Conservation (phyloP, 768 basidiomycete genomes). For the Vararia minispora region DNA sequence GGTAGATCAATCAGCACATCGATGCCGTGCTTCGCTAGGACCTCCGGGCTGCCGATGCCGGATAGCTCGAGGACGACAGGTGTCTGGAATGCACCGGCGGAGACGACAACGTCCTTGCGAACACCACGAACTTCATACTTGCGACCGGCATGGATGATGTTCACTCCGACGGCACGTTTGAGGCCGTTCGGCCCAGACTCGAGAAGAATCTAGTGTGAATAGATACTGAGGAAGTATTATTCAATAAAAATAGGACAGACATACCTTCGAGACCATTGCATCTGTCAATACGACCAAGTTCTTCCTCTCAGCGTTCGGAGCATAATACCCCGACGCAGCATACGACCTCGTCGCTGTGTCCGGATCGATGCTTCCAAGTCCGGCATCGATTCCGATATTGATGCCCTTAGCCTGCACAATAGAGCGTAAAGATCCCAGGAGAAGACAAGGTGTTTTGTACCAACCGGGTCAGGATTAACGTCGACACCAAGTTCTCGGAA, state of each 20-base stretch:
- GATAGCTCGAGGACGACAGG: slow-evolving; percentile 1
- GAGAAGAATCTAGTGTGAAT: not conserved
- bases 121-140: not conserved
- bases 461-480: slow-evolving; percentile 9
- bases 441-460: not conserved
- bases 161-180: not conserved
- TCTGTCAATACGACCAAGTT: not conserved
- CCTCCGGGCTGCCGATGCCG: slow-evolving; percentile 19
- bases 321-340: slow-evolving; percentile 19
- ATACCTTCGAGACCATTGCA: not conserved
- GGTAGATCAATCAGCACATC: slow-evolving; percentile 22
- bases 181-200: not conserved
- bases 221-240: too few species aligned
- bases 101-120: slow-evolving; percentile 1
- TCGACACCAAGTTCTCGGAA: slow-evolving; percentile 10
- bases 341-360: slow-evolving; percentile 18
- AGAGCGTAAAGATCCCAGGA: not conserved
- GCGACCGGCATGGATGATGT: not conserved
- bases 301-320: slow-evolving; percentile 18
- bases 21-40: slow-evolving; percentile 17
- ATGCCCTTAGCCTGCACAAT: slow-evolving; percentile 8
- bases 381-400: slow-evolving; percentile 8
- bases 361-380: slow-evolving; percentile 13
- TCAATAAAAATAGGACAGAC: too few species aligned
- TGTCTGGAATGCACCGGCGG: slow-evolving; percentile 2